A percentile compares a stretch with the other conserved stretches of the same genome.
Evolutionary conservation across 257 asterid species (phyloP).

Genomic region (Solanum pinnatisectum): DNA sequence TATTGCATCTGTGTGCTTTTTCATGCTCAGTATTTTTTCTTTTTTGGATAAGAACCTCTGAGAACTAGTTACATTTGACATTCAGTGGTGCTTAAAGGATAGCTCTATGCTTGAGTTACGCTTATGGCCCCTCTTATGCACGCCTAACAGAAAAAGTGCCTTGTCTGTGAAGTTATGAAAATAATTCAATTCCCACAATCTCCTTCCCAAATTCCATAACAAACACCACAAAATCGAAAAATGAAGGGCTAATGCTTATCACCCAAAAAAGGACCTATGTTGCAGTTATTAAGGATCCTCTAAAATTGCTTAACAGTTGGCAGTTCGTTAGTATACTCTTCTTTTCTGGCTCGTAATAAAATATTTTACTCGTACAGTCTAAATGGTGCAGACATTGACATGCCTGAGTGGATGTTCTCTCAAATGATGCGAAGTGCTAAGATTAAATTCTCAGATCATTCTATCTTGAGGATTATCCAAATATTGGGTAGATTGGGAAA

Average conservation of each 20-base stretch:
- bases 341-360: constrained; percentile 26
- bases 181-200: background rate
- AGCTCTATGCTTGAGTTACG: background rate
- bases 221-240: background rate
- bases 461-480: constrained; percentile 78
- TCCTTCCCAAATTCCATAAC: background rate
- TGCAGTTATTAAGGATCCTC: constrained; percentile 7
- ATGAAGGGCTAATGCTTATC: background rate
- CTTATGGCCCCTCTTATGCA: background rate
- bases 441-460: constrained; percentile 84
- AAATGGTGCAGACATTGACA: constrained; percentile 97
- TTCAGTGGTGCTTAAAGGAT: background rate
- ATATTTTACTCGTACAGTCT: constrained; percentile 81
- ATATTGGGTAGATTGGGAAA: constrained; percentile 80
- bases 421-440: constrained; percentile 78
- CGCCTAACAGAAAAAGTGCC: background rate
- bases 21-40: background rate
- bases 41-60: background rate
- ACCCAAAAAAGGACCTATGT: background rate
- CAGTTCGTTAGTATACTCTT: background rate
- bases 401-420: constrained; percentile 96
- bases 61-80: background rate
- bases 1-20: background rate
- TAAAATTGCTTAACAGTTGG: background rate
- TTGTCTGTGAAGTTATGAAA: background rate